Conservation (phyloP, 192 early-diverging fungal species). For the Chytriomyces sp. region DNA sequence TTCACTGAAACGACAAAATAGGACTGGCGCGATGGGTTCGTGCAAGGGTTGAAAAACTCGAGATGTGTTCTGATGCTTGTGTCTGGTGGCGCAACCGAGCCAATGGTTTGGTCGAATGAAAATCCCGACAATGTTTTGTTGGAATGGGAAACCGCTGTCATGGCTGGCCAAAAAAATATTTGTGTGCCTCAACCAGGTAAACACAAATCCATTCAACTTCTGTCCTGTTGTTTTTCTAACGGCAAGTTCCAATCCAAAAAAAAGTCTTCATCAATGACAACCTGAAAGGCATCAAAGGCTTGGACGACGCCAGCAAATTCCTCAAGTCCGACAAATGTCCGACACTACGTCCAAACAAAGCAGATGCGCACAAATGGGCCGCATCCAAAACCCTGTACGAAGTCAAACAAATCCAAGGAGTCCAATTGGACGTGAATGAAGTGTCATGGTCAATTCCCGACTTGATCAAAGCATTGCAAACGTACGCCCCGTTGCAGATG, state of each 20-base stretch:
- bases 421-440: conserved; percentile 10
- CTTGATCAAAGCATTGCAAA: conserved; percentile 25
- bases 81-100: conserved; percentile 19
- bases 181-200: conserved; percentile 30
- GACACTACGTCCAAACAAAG: not conserved
- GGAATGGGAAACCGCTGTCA: conserved; percentile 43
- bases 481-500: not conserved
- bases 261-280: conserved; percentile 28
- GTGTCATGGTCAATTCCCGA: conserved; percentile 30
- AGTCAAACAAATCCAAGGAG: conserved; percentile 21
- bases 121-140: conserved; percentile 34
- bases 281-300: not conserved
- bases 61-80: conserved; percentile 36
- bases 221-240: no score
- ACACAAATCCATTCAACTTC: no score
- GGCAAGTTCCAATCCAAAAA: no score
- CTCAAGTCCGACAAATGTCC: conserved; percentile 5
- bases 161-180: conserved; percentile 16
- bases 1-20: not conserved
- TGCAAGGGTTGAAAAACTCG: conserved; percentile 38
- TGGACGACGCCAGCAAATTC: conserved; percentile 1
- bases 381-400: conserved; percentile 11
- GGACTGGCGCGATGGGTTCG: conserved; percentile 39
- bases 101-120: conserved; percentile 8
- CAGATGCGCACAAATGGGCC: conserved; percentile 8